Percentiles rank a stretch among this genome's conserved stretches.
Evolutionary conservation across 306 rosid species (phyloP).

Genomic region (Cicer arietinum): DNA sequence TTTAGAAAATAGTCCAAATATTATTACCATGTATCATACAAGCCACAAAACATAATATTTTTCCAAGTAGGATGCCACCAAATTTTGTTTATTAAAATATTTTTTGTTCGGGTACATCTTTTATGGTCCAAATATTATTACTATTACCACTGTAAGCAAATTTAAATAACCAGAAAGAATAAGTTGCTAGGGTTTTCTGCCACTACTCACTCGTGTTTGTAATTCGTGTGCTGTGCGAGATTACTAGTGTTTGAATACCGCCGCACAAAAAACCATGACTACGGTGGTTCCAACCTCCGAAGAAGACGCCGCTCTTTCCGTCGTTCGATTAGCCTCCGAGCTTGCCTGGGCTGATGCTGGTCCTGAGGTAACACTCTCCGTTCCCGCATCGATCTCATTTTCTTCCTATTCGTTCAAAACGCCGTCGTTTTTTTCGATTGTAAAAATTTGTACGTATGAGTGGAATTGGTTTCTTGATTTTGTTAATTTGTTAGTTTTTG

Average conservation of each 20-base stretch:
- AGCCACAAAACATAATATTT: too few relatives aligned
- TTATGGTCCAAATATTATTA: background rate
- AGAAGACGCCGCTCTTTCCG: conserved; percentile 83
- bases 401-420: background rate
- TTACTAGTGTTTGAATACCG: conserved; percentile 45
- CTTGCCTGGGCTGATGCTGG: conserved; percentile 98
- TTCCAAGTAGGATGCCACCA: too few relatives aligned
- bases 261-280: conserved; percentile 64
- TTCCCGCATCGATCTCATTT: background rate
- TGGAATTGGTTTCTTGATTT: background rate
- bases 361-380: conserved; percentile 61
- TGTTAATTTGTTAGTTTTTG: background rate
- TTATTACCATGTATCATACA: too few relatives aligned
- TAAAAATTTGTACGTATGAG: background rate
- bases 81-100: too few relatives aligned
- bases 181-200: conserved; percentile 45
- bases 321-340: conserved; percentile 81
- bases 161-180: conserved; percentile 12
- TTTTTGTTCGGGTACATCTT: too few relatives aligned
- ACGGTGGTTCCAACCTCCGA: conserved; percentile 91
- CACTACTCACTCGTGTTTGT: background rate
- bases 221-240: conserved; percentile 35
- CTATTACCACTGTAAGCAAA: background rate
- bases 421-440: background rate
- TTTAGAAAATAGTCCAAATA: too few relatives aligned